Base-by-base conservation (phyloP, 192 early-diverging fungal genomes). In the Coemansia sp. region DNA sequence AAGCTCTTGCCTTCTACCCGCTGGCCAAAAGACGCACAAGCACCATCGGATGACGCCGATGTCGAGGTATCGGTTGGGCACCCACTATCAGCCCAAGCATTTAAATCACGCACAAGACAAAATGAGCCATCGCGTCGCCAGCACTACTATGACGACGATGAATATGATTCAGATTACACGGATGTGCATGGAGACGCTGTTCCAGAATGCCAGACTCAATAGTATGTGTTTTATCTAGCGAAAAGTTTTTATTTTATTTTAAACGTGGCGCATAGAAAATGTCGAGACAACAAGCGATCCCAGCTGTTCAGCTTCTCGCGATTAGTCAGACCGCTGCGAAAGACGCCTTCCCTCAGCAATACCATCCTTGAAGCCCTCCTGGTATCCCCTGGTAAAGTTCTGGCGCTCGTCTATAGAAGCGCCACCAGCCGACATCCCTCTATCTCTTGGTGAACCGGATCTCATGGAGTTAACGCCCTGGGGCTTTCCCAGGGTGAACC, bases 351-450 rank as follows among this genome's bases (percentile, higher is more conserved):
- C 62, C 60, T 69, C 49, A 15, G 46, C 35, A 25, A 73, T 1
- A 33, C 75, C 75, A 19, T 68, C 70, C 60, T 46, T 65, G 61
- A 70, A 79, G 35, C 76, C 76, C 11, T 70, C 62, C 58, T 64
- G 69, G 65, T 74, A 79, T 7, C 76, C 76, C 9, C 14, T 25
- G 22, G 32, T 36, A 62, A 74, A 79, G 59, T 29, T n/a, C 48
- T 50, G 48, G 13, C 48, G 48, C 2, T 50, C 48, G 9, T 5
- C 8, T 5, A 5, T 46, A 19, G 43, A 29, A 29, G 1, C 29
- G 1, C 29, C 29, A 29, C 3, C 29, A 29, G 29, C 3, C 29
- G 29, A 29, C 29, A 1, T 29, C 3, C 29, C 29, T 29, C 29
- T 29, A 29, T 36, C 65, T 54, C 48, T 11, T n/a, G 73, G 63